These are phyloP conservation scores for Heliosperma pusillum DNA, from an alignment of 148 eudicot genomes.

Conservation along the genomic window DNA sequence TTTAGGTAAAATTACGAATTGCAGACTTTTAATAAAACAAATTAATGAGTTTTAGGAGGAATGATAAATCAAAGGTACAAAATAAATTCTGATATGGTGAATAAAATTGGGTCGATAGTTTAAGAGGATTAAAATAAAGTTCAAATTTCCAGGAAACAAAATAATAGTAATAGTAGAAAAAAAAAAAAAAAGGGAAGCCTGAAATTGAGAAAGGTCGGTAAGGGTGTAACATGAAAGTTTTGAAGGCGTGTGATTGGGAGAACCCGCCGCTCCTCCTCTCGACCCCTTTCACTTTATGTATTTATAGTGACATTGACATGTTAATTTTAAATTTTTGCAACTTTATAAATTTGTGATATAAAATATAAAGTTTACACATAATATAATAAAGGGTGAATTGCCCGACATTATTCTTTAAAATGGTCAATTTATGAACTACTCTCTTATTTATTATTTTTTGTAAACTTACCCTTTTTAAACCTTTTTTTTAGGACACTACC, in stretches of 20 bases:
- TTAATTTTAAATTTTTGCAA: no score
- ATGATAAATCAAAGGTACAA: conserved; percentile 10
- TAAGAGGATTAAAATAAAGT: not conserved
- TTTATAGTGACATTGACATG: no score
- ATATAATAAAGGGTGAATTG: no score
- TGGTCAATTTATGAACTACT: no score
- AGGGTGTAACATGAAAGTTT: no score
- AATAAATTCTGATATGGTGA: not conserved
- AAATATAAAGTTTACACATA: no score
- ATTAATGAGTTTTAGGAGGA: not conserved
- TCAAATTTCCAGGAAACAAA: not conserved
- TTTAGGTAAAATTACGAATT: not conserved
- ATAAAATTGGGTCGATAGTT: not conserved
- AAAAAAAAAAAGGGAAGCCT: not conserved
- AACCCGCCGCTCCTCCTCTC: conserved; percentile 14
- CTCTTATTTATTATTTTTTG: no score
- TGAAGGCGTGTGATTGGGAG: not conserved
- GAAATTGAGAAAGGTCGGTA: not conserved
- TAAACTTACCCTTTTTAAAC: no score
- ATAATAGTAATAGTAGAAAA: no score
- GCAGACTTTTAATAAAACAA: not conserved
- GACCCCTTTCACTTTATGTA: conserved; percentile 1
- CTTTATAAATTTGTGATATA: no score
- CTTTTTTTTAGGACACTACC: no score
- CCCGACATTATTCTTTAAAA: no score